These are phyloP conservation scores for Schizophyllum amplum DNA, from an alignment of 1,284 basidiomycete genomes.

Conservation along the genomic window DNA sequence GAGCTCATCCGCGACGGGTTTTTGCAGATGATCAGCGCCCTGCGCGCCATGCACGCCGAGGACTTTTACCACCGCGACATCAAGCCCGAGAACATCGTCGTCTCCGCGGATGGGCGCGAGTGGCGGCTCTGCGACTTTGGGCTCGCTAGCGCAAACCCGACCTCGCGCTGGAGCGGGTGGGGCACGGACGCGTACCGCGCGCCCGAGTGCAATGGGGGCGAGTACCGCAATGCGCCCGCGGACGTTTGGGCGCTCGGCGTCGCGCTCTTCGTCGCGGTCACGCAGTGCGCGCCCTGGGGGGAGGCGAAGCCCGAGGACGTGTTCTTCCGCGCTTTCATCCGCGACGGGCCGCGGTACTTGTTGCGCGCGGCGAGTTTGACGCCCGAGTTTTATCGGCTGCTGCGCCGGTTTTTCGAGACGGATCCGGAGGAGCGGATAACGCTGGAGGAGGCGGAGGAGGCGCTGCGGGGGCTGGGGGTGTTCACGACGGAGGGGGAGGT, in stretches of 20 bases:
- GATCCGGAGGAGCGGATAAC: not conserved
- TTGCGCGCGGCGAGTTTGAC: slow-evolving; percentile 43
- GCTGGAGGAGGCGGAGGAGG: not conserved
- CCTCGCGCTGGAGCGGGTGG: not conserved
- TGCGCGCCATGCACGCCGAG: slow-evolving; percentile 43
- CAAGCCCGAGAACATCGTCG: slow-evolving; percentile 69
- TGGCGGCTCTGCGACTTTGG: slow-evolving; percentile 65
- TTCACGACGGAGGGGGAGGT: too few species aligned
- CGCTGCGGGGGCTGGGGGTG: too few species aligned
- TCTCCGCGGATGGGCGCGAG: slow-evolving; percentile 31
- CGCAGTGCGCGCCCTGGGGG: slow-evolving; percentile 16
- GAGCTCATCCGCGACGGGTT: slow-evolving; percentile 36
- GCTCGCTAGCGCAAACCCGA: slow-evolving; percentile 33
- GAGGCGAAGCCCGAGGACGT: slow-evolving; percentile 3
- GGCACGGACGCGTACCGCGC: not conserved
- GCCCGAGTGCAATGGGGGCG: slow-evolving; percentile 7
- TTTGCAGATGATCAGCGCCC: slow-evolving; percentile 53
- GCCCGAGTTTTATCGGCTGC: slow-evolving; percentile 63
- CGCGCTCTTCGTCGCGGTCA: slow-evolving; percentile 66
- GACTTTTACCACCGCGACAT: slow-evolving; percentile 68
- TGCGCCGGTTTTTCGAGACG: slow-evolving; percentile 33
- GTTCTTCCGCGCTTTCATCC: not conserved
- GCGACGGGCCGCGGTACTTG: slow-evolving; percentile 31
- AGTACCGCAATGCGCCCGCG: slow-evolving; percentile 54
- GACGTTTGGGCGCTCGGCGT: slow-evolving; percentile 77